Conservation (phyloP, 2,329 filamentous ascomycete species). For the Rhynchosporium agropyri region DNA sequence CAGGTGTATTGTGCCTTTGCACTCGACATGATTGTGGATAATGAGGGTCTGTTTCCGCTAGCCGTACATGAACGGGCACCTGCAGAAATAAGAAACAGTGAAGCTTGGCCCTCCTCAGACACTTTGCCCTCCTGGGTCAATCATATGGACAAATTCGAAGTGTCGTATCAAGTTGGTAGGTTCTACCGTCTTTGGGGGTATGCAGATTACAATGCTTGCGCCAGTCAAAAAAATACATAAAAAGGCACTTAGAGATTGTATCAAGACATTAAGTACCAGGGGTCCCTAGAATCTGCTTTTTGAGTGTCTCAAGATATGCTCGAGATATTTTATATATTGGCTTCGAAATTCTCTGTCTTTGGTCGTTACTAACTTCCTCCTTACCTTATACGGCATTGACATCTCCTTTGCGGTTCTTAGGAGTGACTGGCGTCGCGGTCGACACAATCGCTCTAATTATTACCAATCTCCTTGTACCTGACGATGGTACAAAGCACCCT, state of each 20-base stretch:
- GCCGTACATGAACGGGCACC: neutral
- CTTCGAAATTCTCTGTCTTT: too few relatives aligned
- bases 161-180: neutral
- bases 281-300: too few relatives aligned
- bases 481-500: neutral
- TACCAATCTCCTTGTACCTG: neutral
- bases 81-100: neutral
- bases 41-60: neutral
- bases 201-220: neutral
- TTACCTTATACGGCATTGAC: too few relatives aligned
- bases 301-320: too few relatives aligned
- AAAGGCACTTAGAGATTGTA: neutral
- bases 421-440: neutral
- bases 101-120: neutral
- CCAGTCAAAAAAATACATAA: neutral
- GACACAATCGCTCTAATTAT: constrained; percentile 1
- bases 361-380: too few relatives aligned
- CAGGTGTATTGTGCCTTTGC: neutral
- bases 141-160: neutral
- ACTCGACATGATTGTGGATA: neutral
- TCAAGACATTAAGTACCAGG: neutral
- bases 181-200: constrained; percentile 2
- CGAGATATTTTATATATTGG: too few relatives aligned
- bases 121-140: neutral
- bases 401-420: neutral